Evolutionary conservation across 208 protist genomes (phyloP).

Genomic region (Trichomonas gallinae): DNA sequence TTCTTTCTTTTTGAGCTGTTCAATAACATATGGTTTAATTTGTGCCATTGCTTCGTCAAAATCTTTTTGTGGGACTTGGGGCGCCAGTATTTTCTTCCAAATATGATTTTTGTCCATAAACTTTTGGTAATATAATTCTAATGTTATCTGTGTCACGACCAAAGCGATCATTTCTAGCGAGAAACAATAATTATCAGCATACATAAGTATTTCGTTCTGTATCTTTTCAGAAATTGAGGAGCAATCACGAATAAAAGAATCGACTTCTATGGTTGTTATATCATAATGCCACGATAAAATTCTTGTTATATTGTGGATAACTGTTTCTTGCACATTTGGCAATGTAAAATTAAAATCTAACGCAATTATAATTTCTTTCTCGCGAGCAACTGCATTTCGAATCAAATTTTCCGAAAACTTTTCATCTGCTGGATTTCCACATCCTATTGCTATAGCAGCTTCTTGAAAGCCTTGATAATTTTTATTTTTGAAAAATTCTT

Average conservation of each 20-base stretch:
- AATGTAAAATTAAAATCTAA: background rate
- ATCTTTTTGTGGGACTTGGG: background rate
- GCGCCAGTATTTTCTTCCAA: background rate
- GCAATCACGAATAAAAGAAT: background rate
- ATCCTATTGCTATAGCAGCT: background rate
- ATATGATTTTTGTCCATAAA: background rate
- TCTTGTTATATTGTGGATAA: background rate
- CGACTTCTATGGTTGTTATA: background rate
- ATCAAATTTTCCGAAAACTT: background rate
- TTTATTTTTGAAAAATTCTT: background rate
- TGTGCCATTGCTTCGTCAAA: background rate
- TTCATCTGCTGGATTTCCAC: background rate
- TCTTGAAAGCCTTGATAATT: background rate
- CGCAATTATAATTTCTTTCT: background rate
- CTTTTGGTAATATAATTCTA: background rate
- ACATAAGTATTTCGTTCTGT: background rate
- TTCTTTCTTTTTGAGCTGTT: background rate
- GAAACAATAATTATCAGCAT: background rate
- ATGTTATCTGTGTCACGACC: background rate
- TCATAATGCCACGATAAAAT: background rate
- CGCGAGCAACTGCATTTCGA: background rate
- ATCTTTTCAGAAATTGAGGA: background rate
- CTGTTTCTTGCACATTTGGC: background rate
- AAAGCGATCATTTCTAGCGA: background rate
- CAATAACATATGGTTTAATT: background rate